phyloP scores from a whole-genome alignment of 768 basidiomycete species.

The Suillus hirtellus region DNA sequence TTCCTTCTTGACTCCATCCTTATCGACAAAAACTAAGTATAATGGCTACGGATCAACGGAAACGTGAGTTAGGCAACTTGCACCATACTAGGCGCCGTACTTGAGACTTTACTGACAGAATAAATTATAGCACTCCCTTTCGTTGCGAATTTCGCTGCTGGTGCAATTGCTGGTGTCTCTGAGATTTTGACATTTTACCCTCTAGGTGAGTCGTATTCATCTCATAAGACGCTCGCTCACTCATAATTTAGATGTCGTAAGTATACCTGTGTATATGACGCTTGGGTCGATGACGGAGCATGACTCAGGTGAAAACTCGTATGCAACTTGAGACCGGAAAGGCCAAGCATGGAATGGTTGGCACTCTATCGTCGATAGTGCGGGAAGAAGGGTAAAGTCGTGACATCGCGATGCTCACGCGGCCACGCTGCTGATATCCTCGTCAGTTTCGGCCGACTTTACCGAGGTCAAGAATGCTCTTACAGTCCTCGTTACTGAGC shows the following conservation, averaged over 20 bases:
- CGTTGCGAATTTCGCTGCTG: slow-evolving; percentile 87
- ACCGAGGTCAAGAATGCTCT: slow-evolving; percentile 61
- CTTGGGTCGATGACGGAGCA: slow-evolving; percentile 11
- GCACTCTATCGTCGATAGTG: slow-evolving; percentile 81
- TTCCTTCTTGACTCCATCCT: background rate
- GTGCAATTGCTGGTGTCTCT: slow-evolving; percentile 92
- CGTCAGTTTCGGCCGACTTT: slow-evolving; percentile 73
- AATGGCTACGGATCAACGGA: slow-evolving; percentile 34
- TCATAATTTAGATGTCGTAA: slow-evolving; percentile 78
- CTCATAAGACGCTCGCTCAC: slow-evolving; percentile 4
- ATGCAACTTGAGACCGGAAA: slow-evolving; percentile 96
- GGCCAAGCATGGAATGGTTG: slow-evolving; percentile 71
- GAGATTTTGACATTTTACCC: slow-evolving; percentile 87
- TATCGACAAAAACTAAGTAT: background rate
- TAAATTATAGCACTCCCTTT: slow-evolving; percentile 72
- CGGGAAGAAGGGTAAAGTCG: slow-evolving; percentile 82
- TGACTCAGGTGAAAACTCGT: slow-evolving; percentile 87
- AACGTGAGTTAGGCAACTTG: slow-evolving; percentile 25
- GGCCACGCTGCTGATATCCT: slow-evolving; percentile 16
- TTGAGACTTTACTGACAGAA: slow-evolving; percentile 11
- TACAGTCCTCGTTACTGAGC: background rate
- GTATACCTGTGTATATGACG: slow-evolving; percentile 31
- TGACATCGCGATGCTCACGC: slow-evolving; percentile 15
- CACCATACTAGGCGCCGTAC: slow-evolving; percentile 1
- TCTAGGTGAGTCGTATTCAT: slow-evolving; percentile 58